Evolutionary conservation across 495 filamentous ascomycete genomes (phyloP).

Genomic region (Neurospora sp.): DNA sequence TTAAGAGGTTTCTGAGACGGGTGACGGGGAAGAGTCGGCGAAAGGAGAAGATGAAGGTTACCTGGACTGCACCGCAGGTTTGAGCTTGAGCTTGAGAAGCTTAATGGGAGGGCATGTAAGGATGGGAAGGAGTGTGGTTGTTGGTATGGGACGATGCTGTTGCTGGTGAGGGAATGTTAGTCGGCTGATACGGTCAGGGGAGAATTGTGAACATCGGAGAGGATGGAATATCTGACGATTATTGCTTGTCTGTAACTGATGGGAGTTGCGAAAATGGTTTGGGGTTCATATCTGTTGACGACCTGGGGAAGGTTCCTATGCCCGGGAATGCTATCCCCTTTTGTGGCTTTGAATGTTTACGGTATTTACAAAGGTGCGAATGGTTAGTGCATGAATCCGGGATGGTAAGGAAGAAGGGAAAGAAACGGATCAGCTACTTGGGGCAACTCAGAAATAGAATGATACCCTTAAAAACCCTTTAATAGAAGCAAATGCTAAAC

Average conservation of each 20-base stretch:
- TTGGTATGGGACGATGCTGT: background rate
- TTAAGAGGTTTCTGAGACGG: background rate
- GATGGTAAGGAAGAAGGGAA: background rate
- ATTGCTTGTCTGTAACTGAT: background rate
- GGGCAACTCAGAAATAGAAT: background rate
- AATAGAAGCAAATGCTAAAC: background rate
- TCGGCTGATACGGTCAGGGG: background rate
- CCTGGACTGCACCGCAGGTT: background rate
- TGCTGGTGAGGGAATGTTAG: background rate
- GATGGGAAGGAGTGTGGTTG: background rate
- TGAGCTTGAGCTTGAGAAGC: background rate
- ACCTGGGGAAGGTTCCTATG: background rate
- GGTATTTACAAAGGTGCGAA: background rate
- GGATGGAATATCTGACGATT: background rate
- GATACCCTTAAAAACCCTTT: background rate
- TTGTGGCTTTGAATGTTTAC: background rate
- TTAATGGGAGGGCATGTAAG: background rate
- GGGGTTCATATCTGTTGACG: background rate
- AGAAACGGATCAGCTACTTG: background rate
- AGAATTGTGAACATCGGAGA: too few species aligned
- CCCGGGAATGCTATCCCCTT: background rate
- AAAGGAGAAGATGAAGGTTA: background rate
- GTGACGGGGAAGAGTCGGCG: background rate
- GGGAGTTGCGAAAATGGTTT: background rate
- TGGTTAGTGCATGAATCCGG: background rate